A percentile compares a stretch with the other conserved stretches of the same genome.
Evolutionary conservation across 805 yeast genomes (phyloP).

Genomic region (Ogataea methanolica): DNA sequence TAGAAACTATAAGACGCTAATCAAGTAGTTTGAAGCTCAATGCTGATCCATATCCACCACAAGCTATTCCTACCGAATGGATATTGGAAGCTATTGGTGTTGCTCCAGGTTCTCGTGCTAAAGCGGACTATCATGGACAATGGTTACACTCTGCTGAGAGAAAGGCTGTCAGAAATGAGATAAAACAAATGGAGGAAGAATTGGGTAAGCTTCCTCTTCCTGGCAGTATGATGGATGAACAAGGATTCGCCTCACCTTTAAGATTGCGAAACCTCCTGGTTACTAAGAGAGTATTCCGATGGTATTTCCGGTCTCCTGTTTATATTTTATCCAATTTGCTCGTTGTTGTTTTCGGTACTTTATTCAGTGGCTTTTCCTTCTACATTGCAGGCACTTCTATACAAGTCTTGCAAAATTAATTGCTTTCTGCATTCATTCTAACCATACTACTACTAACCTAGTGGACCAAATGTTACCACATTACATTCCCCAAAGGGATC

Average conservation of each 20-base stretch:
- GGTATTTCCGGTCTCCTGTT: constrained; percentile 59
- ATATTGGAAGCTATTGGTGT: constrained; percentile 85
- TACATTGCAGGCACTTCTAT: constrained; percentile 53
- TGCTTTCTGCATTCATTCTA: constrained; percentile 68
- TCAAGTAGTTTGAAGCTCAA: no score
- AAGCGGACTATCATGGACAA: constrained; percentile 67
- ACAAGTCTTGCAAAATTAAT: constrained; percentile 73
- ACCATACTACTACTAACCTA: constrained; percentile 49
- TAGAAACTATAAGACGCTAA: no score
- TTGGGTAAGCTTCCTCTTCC: constrained; percentile 35
- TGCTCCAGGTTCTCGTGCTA: constrained; percentile 73
- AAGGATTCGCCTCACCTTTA: constrained; percentile 40
- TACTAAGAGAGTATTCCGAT: constrained; percentile 49
- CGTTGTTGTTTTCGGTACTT: constrained; percentile 47
- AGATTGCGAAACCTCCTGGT: constrained; percentile 39
- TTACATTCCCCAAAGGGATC: constrained; percentile 57
- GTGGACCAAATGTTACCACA: constrained; percentile 57
- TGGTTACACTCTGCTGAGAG: constrained; percentile 72
- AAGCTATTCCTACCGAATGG: constrained; percentile 87
- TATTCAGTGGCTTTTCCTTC: constrained; percentile 63
- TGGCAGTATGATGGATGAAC: constrained; percentile 28
- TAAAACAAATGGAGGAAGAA: constrained; percentile 61
- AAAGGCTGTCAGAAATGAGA: constrained; percentile 51
- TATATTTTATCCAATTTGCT: constrained; percentile 51
- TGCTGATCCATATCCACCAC: no score